Evolutionary conservation across 306 rosid genomes (phyloP).

Genomic region (Sphenostylis stenocarpa): DNA sequence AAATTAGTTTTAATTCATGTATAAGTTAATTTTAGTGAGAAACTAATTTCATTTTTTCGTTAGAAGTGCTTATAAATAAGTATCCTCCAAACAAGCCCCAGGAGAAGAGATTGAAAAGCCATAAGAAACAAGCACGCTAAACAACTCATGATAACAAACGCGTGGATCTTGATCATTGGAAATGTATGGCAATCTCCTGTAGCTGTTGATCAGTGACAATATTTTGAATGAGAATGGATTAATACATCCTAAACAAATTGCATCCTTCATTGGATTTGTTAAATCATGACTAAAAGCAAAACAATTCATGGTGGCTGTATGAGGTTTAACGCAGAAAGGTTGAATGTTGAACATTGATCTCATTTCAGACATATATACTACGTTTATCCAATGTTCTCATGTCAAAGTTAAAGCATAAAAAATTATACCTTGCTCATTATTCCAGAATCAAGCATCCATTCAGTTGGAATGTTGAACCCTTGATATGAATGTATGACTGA

Average conservation of each 20-base stretch:
- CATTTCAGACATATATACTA: not conserved
- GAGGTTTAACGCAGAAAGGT: not conserved
- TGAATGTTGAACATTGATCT: slow-evolving; percentile 1
- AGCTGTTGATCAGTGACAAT: not conserved
- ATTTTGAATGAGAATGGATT: not conserved
- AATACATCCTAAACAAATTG: too few relatives aligned
- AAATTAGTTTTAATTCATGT: too few relatives aligned
- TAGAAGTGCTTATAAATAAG: too few relatives aligned
- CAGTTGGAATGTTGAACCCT: slow-evolving; percentile 66
- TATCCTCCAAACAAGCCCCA: too few relatives aligned
- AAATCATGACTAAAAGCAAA: not conserved
- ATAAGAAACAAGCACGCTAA: not conserved
- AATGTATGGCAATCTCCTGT: not conserved
- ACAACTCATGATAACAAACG: not conserved
- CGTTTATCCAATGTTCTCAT: not conserved
- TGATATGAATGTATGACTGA: slow-evolving; percentile 64
- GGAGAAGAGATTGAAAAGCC: not conserved
- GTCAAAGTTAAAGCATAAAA: slow-evolving; percentile 1
- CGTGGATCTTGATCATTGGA: not conserved
- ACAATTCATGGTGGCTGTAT: not conserved
- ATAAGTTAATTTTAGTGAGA: too few relatives aligned
- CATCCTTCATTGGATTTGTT: too few relatives aligned
- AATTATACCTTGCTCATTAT: slow-evolving; percentile 60
- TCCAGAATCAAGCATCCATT: slow-evolving; percentile 97
- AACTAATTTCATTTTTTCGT: too few relatives aligned